Evolutionary conservation across 352 stramenopile species (phyloP).

Genomic region (Phytophthora citricola): DNA sequence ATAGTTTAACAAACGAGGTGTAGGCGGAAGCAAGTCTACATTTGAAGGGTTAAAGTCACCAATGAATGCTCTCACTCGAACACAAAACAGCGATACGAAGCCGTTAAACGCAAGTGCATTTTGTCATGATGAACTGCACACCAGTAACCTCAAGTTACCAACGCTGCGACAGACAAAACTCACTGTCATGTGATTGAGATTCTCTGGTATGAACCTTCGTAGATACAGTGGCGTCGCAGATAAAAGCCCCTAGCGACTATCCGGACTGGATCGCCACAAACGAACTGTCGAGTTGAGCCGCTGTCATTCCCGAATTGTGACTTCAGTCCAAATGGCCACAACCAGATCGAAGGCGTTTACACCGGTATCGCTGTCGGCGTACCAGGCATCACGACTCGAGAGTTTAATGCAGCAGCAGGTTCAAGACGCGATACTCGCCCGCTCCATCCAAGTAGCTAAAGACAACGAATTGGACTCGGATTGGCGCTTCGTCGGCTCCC

Average conservation of each 20-base stretch:
- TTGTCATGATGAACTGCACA: too few relatives aligned
- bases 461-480: conserved; percentile 32
- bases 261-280: too few relatives aligned
- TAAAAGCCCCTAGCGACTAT: too few relatives aligned
- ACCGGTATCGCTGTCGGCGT: conserved; percentile 31
- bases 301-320: conserved; percentile 22
- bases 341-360: conserved; percentile 22
- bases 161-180: neutral
- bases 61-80: too few relatives aligned
- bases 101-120: too few relatives aligned
- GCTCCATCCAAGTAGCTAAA: conserved; percentile 18
- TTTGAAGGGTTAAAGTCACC: too few relatives aligned
- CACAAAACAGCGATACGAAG: too few relatives aligned
- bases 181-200: conserved; percentile 21
- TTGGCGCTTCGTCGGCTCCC: conserved; percentile 40
- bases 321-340: conserved; percentile 11
- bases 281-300: neutral
- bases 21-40: too few relatives aligned
- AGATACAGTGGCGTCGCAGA: neutral
- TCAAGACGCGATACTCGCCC: conserved; percentile 41
- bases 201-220: conserved; percentile 3
- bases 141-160: neutral
- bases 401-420: conserved; percentile 43
- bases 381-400: conserved; percentile 36
- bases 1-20: too few relatives aligned